These are phyloP conservation scores for Mucor mucedo DNA, from an alignment of 371 early-diverging fungal genomes.

Conservation along the genomic window DNA sequence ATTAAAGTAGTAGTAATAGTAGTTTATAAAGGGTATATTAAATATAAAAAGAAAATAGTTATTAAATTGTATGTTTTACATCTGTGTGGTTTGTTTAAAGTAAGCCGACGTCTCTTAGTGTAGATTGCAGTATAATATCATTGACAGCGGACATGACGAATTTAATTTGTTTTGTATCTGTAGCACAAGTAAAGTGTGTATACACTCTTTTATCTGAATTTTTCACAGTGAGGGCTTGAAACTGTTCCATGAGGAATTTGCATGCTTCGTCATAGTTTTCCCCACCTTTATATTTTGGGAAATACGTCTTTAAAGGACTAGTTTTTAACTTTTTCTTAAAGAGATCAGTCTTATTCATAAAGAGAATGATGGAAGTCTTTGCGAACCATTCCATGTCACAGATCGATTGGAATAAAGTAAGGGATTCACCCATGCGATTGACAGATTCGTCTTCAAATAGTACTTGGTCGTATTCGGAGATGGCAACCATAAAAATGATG, in stretches of 20 bases:
- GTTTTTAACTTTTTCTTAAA: constrained; percentile 67
- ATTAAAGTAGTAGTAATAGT: too few relatives aligned
- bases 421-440: constrained; percentile 55
- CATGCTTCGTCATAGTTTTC: constrained; percentile 61
- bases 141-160: constrained; percentile 71
- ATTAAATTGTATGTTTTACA: too few relatives aligned
- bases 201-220: constrained; percentile 30
- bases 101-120: constrained; percentile 59
- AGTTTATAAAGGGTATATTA: too few relatives aligned
- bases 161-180: constrained; percentile 69
- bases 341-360: constrained; percentile 80
- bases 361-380: constrained; percentile 75
- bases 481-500: constrained; percentile 88
- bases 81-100: constrained; percentile 32
- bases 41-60: too few relatives aligned
- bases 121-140: constrained; percentile 67
- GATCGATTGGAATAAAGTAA: constrained; percentile 70
- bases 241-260: constrained; percentile 30
- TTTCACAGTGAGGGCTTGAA: constrained; percentile 19
- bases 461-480: constrained; percentile 90
- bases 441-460: constrained; percentile 87
- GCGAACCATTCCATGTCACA: constrained; percentile 72
- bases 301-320: constrained; percentile 63
- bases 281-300: constrained; percentile 66
- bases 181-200: constrained; percentile 57